These are phyloP conservation scores for Monilinia laxa DNA, from an alignment of 2,329 filamentous ascomycete genomes.

Conservation along the genomic window DNA sequence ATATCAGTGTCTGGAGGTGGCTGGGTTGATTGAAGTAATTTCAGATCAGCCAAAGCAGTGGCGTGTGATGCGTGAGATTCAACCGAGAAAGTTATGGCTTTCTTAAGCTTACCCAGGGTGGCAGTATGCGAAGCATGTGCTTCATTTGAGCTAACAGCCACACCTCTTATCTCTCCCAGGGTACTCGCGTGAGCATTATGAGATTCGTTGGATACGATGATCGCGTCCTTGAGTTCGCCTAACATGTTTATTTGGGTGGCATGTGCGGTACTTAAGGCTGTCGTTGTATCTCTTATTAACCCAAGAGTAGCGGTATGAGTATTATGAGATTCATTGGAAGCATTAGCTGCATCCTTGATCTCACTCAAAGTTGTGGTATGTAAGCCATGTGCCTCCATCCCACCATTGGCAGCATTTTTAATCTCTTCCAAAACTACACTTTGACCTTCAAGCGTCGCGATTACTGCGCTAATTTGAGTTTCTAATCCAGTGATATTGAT, in stretches of 20 bases:
- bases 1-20: neutral
- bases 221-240: slow-evolving; percentile 26
- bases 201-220: slow-evolving; percentile 21
- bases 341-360: neutral
- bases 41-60: slow-evolving; percentile 25
- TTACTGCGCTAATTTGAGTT: neutral
- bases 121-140: slow-evolving; percentile 30
- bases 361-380: slow-evolving; percentile 28
- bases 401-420: slow-evolving; percentile 6
- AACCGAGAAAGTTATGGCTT: slow-evolving; percentile 21
- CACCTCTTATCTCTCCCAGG: slow-evolving; percentile 31
- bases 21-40: slow-evolving; percentile 15
- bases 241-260: slow-evolving; percentile 26
- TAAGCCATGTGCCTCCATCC: slow-evolving; percentile 31
- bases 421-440: slow-evolving; percentile 27
- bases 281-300: slow-evolving; percentile 30
- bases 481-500: slow-evolving; percentile 3
- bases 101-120: slow-evolving; percentile 28
- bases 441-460: slow-evolving; percentile 28
- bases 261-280: slow-evolving; percentile 26
- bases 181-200: slow-evolving; percentile 27
- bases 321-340: slow-evolving; percentile 25
- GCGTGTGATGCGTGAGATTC: slow-evolving; percentile 25
- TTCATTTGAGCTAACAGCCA: slow-evolving; percentile 19
- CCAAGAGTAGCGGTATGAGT: slow-evolving; percentile 27